phyloP scores from a whole-genome alignment of 2,329 filamentous ascomycete genomes.

The Trichophaea hybrida region DNA sequence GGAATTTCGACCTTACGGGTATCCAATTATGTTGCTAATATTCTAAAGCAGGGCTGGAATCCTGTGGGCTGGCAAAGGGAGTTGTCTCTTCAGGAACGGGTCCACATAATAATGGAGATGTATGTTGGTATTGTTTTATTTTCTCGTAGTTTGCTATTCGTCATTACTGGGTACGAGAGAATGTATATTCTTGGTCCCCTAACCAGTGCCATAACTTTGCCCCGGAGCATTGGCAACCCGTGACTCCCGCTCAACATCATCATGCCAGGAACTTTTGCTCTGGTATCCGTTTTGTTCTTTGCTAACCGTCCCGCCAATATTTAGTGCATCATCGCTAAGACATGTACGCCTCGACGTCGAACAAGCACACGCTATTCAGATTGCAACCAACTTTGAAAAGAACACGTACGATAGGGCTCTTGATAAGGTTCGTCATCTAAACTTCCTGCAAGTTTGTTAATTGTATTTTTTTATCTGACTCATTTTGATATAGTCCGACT shows the following conservation, averaged over 20 bases:
- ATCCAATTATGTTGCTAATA: constrained; percentile 14
- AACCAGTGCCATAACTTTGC: too few species aligned
- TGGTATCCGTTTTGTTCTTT: too few species aligned
- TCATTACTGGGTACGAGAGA: neutral
- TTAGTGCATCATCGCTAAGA: constrained; percentile 18
- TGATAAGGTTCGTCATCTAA: constrained; percentile 11
- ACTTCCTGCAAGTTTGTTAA: neutral
- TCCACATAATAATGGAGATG: constrained; percentile 17
- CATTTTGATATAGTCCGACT: constrained; percentile 7
- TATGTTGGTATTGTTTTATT: constrained; percentile 1
- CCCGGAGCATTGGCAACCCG: too few species aligned
- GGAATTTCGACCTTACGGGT: too few species aligned
- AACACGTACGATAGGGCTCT: constrained; percentile 16
- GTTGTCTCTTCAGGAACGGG: constrained; percentile 15
- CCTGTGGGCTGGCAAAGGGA: constrained; percentile 19
- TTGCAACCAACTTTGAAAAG: constrained; percentile 19
- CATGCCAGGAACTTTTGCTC: too few species aligned
- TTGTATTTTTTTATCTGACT: neutral
- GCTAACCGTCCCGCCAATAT: neutral
- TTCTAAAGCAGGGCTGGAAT: constrained; percentile 19
- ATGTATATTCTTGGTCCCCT: too few species aligned
- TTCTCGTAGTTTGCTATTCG: neutral
- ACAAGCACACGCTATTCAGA: constrained; percentile 14
- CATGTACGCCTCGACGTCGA: constrained; percentile 19
- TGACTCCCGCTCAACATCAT: too few species aligned